phyloP scores from a whole-genome alignment of 768 basidiomycete genomes.

The Pulveroboletus sp. region DNA sequence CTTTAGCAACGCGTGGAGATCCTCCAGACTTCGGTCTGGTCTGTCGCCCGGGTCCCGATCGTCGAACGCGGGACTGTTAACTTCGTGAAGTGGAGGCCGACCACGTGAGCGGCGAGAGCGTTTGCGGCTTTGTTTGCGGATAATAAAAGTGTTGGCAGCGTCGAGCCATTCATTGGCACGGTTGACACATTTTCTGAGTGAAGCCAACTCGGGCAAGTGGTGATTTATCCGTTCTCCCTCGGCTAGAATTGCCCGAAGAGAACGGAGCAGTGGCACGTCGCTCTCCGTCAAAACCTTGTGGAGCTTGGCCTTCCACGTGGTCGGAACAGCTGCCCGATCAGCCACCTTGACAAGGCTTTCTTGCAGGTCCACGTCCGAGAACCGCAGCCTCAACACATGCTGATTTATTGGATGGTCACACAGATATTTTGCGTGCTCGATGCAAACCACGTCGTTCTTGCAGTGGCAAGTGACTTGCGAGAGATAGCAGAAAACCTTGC shows the following conservation, averaged over 20 bases:
- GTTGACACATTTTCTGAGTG: constrained; percentile 73
- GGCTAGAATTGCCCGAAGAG: constrained; percentile 73
- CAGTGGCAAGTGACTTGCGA: constrained; percentile 86
- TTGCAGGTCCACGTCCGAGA: constrained; percentile 71
- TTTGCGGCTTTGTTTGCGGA: constrained; percentile 76
- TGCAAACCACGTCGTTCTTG: constrained; percentile 74
- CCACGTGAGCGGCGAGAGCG: constrained; percentile 63
- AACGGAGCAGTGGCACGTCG: constrained; percentile 67
- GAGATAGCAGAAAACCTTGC: constrained; percentile 94
- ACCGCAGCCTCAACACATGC: constrained; percentile 69
- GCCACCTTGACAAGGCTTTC: constrained; percentile 63
- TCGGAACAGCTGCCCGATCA: constrained; percentile 69
- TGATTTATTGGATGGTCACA: constrained; percentile 60
- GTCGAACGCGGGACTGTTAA: constrained; percentile 30
- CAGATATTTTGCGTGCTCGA: constrained; percentile 75
- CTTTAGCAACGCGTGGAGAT: constrained; percentile 61
- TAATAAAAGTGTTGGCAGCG: constrained; percentile 68
- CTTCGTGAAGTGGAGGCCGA: constrained; percentile 43
- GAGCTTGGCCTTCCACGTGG: constrained; percentile 71
- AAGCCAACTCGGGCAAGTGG: constrained; percentile 62
- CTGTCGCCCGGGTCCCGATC: constrained; percentile 57
- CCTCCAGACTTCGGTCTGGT: constrained; percentile 66
- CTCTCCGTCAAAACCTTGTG: constrained; percentile 62
- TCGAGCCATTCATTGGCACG: constrained; percentile 89
- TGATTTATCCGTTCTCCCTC: constrained; percentile 87